Evolutionary conservation across 1,139 yeast species (phyloP), one percentile per base, ranked within the genome.

Genomic region (Saccharomyces pastorianus): DNA sequence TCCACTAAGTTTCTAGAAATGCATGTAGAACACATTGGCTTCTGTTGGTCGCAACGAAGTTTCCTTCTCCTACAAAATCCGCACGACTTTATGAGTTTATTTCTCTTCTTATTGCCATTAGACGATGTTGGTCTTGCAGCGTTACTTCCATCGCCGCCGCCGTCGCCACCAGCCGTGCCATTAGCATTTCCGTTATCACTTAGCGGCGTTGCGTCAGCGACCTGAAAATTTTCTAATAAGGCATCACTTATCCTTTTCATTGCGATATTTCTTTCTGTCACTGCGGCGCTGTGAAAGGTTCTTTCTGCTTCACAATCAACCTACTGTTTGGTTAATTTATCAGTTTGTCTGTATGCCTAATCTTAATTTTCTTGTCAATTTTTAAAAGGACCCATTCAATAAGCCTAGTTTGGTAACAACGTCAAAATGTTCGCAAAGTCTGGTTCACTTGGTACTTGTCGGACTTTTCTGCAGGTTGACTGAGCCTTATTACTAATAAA

Each of bases 41-140:
- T 61, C 47, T 50, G 56, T 46, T 66, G 62, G 51, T 68, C 69
- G 57, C 72, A 68, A 54, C 66, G 67, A 44, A 68, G 55, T 51
- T 67, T 67, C 20, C 70, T 55, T 47, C 56, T 58, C 32, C 71
- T 58, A 54, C 72, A 68, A 49, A 65, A 67, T 6, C 59, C 53
- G 52, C 72, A 68, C 17, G 71, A 67, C 49, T 61, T 61, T 50
- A 67, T 63, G 5, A 59, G 61, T 52, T 68, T 67, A 23, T 63
- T 56, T 52, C 66, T 57, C 42, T 53, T 58, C 14, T 46, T 48
- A 29, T 41, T 54, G 41, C 27, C 31, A 23, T 28, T 48, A 38
- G 23, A 20, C 3, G 25, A 38, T 1, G 44, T 9, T 11, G 44
- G 8, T 31, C 7, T 47, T 3, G 5, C 7, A 27, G 13, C 6